These are phyloP conservation scores for Penicillium sp. DNA, from an alignment of 2,329 filamentous ascomycete species.

Conservation along the genomic window DNA sequence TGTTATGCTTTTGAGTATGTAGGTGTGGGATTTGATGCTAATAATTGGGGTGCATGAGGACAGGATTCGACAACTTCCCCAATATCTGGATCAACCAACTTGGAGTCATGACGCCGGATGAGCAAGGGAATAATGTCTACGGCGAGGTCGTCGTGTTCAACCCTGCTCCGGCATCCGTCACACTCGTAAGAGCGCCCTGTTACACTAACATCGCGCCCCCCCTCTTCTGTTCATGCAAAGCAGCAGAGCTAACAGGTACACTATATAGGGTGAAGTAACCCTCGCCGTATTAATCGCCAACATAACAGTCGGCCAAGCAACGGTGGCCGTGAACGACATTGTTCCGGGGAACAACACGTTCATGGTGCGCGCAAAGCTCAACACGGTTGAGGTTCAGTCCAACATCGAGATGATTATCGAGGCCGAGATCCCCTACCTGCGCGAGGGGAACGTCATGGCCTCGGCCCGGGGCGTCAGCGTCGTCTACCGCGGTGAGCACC, in stretches of 20 bases:
- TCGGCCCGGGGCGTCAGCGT: slow-evolving; percentile 8
- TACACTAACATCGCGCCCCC: background rate
- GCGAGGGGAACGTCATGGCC: background rate
- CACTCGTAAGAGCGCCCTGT: slow-evolving; percentile 1
- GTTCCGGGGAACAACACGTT: slow-evolving; percentile 16
- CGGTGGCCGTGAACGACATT: slow-evolving; percentile 8
- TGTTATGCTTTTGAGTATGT: no score
- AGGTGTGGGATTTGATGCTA: background rate
- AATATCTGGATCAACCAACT: slow-evolving; percentile 9
- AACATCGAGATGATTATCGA: slow-evolving; percentile 8
- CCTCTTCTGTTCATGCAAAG: no score
- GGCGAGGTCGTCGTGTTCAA: slow-evolving; percentile 10
- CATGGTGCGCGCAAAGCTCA: slow-evolving; percentile 1
- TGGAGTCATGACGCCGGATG: slow-evolving; percentile 1
- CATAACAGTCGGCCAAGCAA: slow-evolving; percentile 5
- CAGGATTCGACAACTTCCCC: slow-evolving; percentile 16
- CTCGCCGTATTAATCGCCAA: slow-evolving; percentile 9
- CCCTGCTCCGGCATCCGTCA: slow-evolving; percentile 7
- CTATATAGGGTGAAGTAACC: slow-evolving; percentile 11
- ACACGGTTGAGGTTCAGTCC: background rate
- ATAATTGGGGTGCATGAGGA: background rate
- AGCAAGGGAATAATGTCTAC: slow-evolving; percentile 11
- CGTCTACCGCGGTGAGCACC: slow-evolving; percentile 11
- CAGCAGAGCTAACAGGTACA: background rate
- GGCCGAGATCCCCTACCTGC: slow-evolving; percentile 12